Conservation (phyloP, 2,329 filamentous ascomycete species). For the Cryphonectria parasitica region DNA sequence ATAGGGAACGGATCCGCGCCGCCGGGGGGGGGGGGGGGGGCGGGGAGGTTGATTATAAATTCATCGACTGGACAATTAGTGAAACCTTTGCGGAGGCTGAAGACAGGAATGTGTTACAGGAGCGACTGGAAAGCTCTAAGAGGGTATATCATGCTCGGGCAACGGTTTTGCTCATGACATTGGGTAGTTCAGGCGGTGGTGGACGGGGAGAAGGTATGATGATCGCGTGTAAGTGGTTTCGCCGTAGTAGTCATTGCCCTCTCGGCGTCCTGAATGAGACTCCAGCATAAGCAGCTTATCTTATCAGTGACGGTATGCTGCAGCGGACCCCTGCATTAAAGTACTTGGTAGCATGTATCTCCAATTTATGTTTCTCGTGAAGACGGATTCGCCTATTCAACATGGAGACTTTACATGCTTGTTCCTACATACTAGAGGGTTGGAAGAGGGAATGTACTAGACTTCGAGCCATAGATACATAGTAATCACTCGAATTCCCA, state of each 20-base stretch:
- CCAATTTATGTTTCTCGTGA: not conserved
- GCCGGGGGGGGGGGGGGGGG: not conserved
- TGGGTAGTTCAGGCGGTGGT: not conserved
- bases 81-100: not conserved
- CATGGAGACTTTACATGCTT: not conserved
- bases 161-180: not conserved
- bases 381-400: not conserved
- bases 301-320: slow-evolving; percentile 3
- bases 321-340: not conserved
- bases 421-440: not conserved
- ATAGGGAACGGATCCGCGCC: too few species aligned
- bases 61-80: slow-evolving; percentile 10
- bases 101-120: not conserved
- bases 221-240: not conserved
- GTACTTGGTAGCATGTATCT: not conserved
- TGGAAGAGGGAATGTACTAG: too few species aligned
- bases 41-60: slow-evolving; percentile 23
- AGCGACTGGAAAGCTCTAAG: not conserved
- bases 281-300: not conserved
- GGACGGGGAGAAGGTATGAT: not conserved
- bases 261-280: not conserved
- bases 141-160: not conserved
- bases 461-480: not conserved
- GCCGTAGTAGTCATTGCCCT: not conserved
- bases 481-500: not conserved